Evolutionary conservation across 192 early-diverging fungal genomes (phyloP).

Genomic region (Geranomyces variabilis): DNA sequence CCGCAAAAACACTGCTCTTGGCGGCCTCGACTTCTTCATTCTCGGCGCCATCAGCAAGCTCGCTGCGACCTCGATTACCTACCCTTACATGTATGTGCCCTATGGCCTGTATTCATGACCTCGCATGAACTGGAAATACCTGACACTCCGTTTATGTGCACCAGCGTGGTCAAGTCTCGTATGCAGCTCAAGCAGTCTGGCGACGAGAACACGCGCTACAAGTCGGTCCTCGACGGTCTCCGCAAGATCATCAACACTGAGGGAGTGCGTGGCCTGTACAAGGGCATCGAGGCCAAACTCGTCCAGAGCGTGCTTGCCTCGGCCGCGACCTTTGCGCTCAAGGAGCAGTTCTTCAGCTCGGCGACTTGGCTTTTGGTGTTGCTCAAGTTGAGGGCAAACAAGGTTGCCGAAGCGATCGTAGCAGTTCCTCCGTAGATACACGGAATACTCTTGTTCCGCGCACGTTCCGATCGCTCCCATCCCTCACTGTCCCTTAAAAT

Average conservation of each 20-base stretch:
- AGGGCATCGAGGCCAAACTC: constrained; percentile 90
- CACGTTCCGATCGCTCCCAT: no score
- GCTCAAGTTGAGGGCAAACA: constrained; percentile 41
- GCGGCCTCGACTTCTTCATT: constrained; percentile 90
- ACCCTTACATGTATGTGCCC: constrained; percentile 88
- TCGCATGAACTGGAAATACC: no score
- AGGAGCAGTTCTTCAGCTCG: constrained; percentile 51
- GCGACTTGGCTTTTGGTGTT: constrained; percentile 47
- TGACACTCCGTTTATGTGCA: background rate
- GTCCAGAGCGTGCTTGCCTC: constrained; percentile 93
- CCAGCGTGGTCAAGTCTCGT: constrained; percentile 89
- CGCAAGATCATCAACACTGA: constrained; percentile 89
- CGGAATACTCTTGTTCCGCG: no score
- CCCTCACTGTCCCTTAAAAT: no score
- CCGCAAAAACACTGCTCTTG: constrained; percentile 54
- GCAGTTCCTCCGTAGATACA: no score
- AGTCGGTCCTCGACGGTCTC: constrained; percentile 83
- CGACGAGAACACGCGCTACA: constrained; percentile 73
- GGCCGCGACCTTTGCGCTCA: constrained; percentile 94
- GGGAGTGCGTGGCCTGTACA: constrained; percentile 77
- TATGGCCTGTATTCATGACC: background rate
- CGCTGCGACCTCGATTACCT: constrained; percentile 91
- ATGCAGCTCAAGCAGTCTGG: constrained; percentile 94
- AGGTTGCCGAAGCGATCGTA: no score
- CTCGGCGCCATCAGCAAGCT: constrained; percentile 96